Conservation (phyloP, 2,329 filamentous ascomycete species). For the Metarhizium brunneum region DNA sequence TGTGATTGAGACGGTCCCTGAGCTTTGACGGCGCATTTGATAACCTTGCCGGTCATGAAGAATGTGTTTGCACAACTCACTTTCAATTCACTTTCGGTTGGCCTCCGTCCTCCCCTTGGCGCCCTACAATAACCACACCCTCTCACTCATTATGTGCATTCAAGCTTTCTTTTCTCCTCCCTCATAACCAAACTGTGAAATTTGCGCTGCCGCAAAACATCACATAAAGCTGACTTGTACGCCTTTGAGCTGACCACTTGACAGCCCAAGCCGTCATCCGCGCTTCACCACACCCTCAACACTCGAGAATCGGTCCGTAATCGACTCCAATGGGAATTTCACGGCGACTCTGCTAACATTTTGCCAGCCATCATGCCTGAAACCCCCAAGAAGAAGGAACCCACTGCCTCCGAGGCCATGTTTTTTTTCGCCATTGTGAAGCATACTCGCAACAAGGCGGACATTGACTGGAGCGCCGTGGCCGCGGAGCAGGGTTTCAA, state of each 20-base stretch:
- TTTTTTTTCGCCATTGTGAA: conserved; percentile 37
- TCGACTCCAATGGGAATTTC: neutral
- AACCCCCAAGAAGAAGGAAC: conserved; percentile 21
- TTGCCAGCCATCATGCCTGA: neutral
- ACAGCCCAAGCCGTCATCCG: neutral
- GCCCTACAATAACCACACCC: neutral
- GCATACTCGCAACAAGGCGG: conserved; percentile 31
- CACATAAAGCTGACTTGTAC: neutral
- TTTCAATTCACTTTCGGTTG: neutral
- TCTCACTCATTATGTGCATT: neutral
- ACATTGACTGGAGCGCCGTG: conserved; percentile 39
- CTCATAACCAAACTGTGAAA: neutral
- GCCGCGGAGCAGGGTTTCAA: conserved; percentile 34
- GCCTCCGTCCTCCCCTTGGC: neutral
- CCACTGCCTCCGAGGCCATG: conserved; percentile 30
- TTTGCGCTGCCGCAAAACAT: neutral
- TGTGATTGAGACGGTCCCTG: too few species aligned
- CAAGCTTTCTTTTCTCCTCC: neutral
- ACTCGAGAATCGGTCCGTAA: neutral
- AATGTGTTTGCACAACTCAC: neutral
- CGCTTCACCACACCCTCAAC: neutral
- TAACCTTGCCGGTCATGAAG: neutral
- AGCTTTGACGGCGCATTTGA: too few species aligned
- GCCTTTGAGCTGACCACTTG: neutral
- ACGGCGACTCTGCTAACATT: neutral